These are phyloP conservation scores for Areca catechu DNA, from an alignment of 176 grass and related monocot species.

Conservation along the genomic window DNA sequence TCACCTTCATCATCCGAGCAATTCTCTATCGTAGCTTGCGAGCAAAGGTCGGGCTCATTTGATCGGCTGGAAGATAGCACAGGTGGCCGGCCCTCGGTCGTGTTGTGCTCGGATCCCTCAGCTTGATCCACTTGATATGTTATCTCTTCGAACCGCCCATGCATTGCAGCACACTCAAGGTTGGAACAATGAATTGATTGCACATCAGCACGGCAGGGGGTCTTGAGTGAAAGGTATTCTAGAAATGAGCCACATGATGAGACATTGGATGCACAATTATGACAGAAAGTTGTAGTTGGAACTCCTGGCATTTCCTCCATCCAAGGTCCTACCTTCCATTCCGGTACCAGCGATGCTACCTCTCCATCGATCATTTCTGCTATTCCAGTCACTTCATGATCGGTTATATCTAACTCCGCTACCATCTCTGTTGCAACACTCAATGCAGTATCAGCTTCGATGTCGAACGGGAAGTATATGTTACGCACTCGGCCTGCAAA, in stretches of 20 bases:
- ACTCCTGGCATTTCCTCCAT: constrained; percentile 48
- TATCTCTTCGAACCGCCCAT: constrained; percentile 78
- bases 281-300: constrained; percentile 27
- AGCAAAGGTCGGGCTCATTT: constrained; percentile 13
- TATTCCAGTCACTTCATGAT: constrained; percentile 84
- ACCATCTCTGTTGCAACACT: constrained; percentile 89
- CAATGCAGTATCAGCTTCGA: constrained; percentile 67
- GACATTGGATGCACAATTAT: constrained; percentile 57
- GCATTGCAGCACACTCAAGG: constrained; percentile 14
- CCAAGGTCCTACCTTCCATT: constrained; percentile 71
- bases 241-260: constrained; percentile 59
- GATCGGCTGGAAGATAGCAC: neutral
- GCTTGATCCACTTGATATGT: constrained; percentile 52
- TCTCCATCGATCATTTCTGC: constrained; percentile 94
- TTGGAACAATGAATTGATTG: constrained; percentile 32
- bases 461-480: constrained; percentile 82
- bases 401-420: constrained; percentile 76
- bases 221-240: constrained; percentile 41
- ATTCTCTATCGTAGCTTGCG: constrained; percentile 18
- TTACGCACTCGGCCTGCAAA: constrained; percentile 58
- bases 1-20: constrained; percentile 29
- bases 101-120: constrained; percentile 4
- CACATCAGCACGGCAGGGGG: neutral
- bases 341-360: constrained; percentile 63
- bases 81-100: neutral